Percentiles rank a stretch among this genome's conserved stretches.
Conservation (phyloP, 2,329 filamentous ascomycete species). For the Sclerotinia borealis region DNA sequence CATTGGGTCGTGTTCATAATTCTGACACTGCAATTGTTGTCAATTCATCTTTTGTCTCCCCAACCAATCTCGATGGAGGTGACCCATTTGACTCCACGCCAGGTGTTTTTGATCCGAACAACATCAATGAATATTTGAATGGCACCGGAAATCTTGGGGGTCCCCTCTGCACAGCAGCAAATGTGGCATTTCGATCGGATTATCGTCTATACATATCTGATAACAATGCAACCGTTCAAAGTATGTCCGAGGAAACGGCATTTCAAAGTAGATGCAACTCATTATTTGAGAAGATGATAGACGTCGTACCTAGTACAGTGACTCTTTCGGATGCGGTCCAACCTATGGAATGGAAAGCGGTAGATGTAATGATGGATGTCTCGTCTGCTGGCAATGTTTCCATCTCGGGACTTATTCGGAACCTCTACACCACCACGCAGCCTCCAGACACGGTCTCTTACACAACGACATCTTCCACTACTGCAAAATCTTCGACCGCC, state of each 20-base stretch:
- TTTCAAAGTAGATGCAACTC: slow-evolving; percentile 44
- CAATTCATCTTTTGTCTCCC: background rate
- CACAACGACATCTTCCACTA: background rate
- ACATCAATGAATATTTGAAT: slow-evolving; percentile 45
- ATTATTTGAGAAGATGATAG: slow-evolving; percentile 53
- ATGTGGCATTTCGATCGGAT: slow-evolving; percentile 46
- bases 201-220: slow-evolving; percentile 50
- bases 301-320: slow-evolving; percentile 47
- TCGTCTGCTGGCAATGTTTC: background rate
- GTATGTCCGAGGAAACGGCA: slow-evolving; percentile 37
- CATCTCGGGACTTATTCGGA: background rate
- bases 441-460: background rate
- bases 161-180: slow-evolving; percentile 40
- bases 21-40: slow-evolving; percentile 13
- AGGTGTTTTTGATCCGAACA: slow-evolving; percentile 46
- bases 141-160: slow-evolving; percentile 38
- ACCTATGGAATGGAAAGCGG: slow-evolving; percentile 53
- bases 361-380: background rate
- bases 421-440: background rate
- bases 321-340: slow-evolving; percentile 44
- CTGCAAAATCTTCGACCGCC: background rate
- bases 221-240: slow-evolving; percentile 47
- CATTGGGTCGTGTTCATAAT: slow-evolving; percentile 18
- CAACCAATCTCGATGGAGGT: slow-evolving; percentile 11
- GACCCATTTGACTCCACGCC: slow-evolving; percentile 40